These are phyloP conservation scores for Corniculantispora saksenae DNA, from an alignment of 2,329 filamentous ascomycete species.

Conservation along the genomic window DNA sequence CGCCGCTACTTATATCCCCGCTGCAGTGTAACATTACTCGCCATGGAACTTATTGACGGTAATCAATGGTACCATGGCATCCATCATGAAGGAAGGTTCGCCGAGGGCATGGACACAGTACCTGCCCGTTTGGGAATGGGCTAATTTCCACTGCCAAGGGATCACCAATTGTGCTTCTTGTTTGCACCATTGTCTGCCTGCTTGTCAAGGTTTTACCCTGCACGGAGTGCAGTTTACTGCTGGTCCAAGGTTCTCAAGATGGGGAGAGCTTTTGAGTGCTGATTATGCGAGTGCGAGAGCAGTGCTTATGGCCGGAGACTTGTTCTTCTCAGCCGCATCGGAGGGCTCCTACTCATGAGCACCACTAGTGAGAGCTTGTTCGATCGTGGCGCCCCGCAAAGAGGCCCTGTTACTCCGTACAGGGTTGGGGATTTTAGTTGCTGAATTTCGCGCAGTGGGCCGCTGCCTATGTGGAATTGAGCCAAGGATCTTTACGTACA, in stretches of 20 bases:
- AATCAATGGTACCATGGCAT: neutral
- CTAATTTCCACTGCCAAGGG: neutral
- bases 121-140: constrained; percentile 5
- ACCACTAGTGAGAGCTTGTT: neutral
- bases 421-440: too few species aligned
- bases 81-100: neutral
- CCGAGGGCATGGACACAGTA: neutral
- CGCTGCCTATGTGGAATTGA: neutral
- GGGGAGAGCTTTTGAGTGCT: neutral
- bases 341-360: neutral
- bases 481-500: neutral
- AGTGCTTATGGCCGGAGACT: neutral
- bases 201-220: neutral
- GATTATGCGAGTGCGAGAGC: neutral
- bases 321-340: neutral
- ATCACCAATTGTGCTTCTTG: neutral
- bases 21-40: neutral
- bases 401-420: neutral
- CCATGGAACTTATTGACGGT: neutral
- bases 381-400: neutral
- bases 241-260: neutral
- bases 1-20: neutral
- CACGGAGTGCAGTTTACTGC: neutral
- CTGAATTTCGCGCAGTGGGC: neutral
- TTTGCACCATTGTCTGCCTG: neutral